Evolutionary conservation across 2,329 filamentous ascomycete species (phyloP), one percentile per base, ranked within the genome.

Genomic region (Bipolaris oryzae): DNA sequence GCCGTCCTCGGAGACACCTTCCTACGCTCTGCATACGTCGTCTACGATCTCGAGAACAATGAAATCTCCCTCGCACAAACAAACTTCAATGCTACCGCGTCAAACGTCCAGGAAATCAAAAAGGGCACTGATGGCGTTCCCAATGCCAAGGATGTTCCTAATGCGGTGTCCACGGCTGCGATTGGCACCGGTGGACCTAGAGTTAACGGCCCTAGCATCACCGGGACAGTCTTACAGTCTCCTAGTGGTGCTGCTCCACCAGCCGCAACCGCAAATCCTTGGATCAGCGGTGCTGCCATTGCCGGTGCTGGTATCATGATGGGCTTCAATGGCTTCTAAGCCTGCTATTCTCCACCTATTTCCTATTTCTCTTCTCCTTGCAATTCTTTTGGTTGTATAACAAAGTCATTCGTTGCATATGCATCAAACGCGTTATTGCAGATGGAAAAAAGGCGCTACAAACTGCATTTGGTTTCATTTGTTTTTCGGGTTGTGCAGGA

Each of bases 1-100:
- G 71, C 80, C 6, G 81, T 87, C 6, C 78, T 88, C 1, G 85
- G 85, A 28, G 85, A 87, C 70, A 87, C 85, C 0, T 88, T 87
- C 75, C 74, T 88, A 15, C 82, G 85, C 53, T 84, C 80, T 52
- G 85, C 85, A 2, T 88, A 87, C 67, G 84, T 87, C 42, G 85
- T 87, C 1, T 87, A 87, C 71, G 85, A 87, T 58, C 76, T 88
- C 13, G 73, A 71, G 18, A 84, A 83, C 71, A 86, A 87, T 69
- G 78, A 86, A 67, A 86, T 87, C 62, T 84, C 82, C 2, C 73
- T 88, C 18, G 85, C 85, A 3, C 84, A 85, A 64, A 87, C 85
- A 2, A 82, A 82, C 58, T 87, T 87, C 78, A 85, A 87, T 67
- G 77, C 82, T 7, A 83, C 82, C 0, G 63, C 64, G 4, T 68